Conservation (phyloP, 192 early-diverging fungal species). For the Coemansia sp. region DNA sequence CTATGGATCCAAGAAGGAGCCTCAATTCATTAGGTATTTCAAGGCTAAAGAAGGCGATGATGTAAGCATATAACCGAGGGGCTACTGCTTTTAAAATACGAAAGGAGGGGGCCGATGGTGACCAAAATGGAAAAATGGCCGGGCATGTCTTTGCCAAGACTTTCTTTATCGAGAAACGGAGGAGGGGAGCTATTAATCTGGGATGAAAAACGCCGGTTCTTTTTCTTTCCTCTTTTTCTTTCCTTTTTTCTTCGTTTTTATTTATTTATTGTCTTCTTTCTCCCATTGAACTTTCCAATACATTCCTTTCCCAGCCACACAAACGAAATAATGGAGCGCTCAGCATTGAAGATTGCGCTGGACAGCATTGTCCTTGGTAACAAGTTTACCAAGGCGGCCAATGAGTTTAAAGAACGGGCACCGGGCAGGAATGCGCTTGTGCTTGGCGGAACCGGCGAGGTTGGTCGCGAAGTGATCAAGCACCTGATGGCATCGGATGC, state of each 20-base stretch:
- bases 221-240: not conserved
- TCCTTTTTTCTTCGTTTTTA: not conserved
- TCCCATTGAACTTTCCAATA: too few relatives aligned
- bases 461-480: slow-evolving; percentile 52
- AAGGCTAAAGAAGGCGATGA: not conserved
- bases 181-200: not conserved
- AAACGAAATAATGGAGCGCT: not conserved
- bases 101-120: too few relatives aligned
- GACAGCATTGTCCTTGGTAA: slow-evolving; percentile 29
- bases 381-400: slow-evolving; percentile 26
- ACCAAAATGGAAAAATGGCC: too few relatives aligned
- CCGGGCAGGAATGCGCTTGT: slow-evolving; percentile 40
- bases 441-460: slow-evolving; percentile 51
- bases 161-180: not conserved
- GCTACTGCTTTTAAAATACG: too few relatives aligned
- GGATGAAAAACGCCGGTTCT: not conserved
- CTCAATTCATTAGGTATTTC: too few relatives aligned
- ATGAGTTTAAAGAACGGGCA: slow-evolving; percentile 29
- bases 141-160: too few relatives aligned
- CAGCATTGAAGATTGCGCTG: slow-evolving; percentile 18
- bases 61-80: too few relatives aligned
- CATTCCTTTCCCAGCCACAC: too few relatives aligned
- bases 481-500: slow-evolving; percentile 41
- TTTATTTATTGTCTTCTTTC: not conserved
- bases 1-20: too few relatives aligned